Conservation (phyloP, 257 asterid species). For the Nicotiana paniculata region DNA sequence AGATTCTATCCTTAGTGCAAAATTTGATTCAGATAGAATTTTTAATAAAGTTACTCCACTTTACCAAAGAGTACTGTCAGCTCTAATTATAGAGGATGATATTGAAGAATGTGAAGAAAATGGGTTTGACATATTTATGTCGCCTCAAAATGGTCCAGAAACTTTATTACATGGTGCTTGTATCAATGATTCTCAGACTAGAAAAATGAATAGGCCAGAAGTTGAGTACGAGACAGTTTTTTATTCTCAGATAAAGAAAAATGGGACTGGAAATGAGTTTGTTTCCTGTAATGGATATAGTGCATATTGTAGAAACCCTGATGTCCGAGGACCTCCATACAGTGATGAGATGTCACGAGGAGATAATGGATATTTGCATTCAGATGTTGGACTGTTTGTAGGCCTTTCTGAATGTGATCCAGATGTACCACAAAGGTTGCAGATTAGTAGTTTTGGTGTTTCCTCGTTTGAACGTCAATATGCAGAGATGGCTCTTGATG, state of each 20-base stretch:
- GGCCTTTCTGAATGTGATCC: conserved; percentile 48
- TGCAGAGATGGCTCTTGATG: conserved; percentile 66
- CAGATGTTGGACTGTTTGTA: conserved; percentile 60
- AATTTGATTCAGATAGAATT: conserved; percentile 36
- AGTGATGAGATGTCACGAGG: conserved; percentile 44
- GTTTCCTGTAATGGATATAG: conserved; percentile 49
- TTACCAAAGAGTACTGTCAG: conserved; percentile 85
- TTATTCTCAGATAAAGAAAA: conserved; percentile 46
- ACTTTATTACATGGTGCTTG: conserved; percentile 39
- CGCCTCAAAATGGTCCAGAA: conserved; percentile 21
- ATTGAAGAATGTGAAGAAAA: conserved; percentile 67
- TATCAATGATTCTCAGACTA: conserved; percentile 33
- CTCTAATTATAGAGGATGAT: conserved; percentile 77
- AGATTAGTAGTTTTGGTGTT: conserved; percentile 26
- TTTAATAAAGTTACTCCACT: conserved; percentile 53
- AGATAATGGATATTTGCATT: conserved; percentile 50
- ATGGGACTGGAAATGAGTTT: conserved; percentile 41
- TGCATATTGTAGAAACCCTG: conserved; percentile 23
- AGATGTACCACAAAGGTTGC: conserved; percentile 39
- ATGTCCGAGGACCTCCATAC: conserved; percentile 19
- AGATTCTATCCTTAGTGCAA: conserved; percentile 35
- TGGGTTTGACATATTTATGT: conserved; percentile 42
- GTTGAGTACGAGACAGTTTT: conserved; percentile 41
- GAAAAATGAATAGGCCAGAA: conserved; percentile 37
- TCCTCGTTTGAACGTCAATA: conserved; percentile 53